Evolutionary conservation across 306 rosid genomes (phyloP), one percentile per base, ranked within the genome.

Genomic region (Hippophae tibetana): DNA sequence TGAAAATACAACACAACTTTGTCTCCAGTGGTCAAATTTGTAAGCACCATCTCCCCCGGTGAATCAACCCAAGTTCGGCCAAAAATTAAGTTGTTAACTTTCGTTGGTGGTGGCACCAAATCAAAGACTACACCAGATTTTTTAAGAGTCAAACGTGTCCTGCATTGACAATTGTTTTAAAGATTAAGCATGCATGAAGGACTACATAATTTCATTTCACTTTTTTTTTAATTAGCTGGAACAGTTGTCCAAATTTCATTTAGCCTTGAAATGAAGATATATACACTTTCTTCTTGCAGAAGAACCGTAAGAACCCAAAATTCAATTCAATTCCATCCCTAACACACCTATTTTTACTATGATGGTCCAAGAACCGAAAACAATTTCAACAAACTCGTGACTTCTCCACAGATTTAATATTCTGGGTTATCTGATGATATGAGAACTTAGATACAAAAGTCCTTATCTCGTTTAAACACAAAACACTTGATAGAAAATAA

Each of bases 51-150:
- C 72, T 87, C 96, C 72, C 96, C 97, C 5, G 90, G 90, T 48
- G 96, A 87, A 76, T 90, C 97, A 68, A 85, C 78, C 97, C 96
- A 90, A 7, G 97, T 90, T 55, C 90, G 85, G 58, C 97, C 97
- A 64, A 87, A 87, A 67, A 90, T 90, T 63, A 90, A 72, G 76
- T 90, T 90, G 79, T 87, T 87, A 62, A 87, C 89, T 83, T 90
- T 90, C 57, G 97, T 87, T 54, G 84, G 96, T 54, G 96, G 96
- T 18, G 96, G 97, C 64, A 87, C 95, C 80, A 90, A 70, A 68
- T 90, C 95, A 71, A 90, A 79, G 58, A 79, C 75, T 10, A 81
- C 95, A 66, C 94, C 90, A 63, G 79, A 85, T 73, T 75, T 83
- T 79, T 87, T 90, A 52, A 90, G 89, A 57, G 90, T 80, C 61